Percentiles rank a stretch among this genome's conserved stretches.
phyloP scores from a whole-genome alignment of 768 basidiomycete species.

The Collybiopsis luxurians region DNA sequence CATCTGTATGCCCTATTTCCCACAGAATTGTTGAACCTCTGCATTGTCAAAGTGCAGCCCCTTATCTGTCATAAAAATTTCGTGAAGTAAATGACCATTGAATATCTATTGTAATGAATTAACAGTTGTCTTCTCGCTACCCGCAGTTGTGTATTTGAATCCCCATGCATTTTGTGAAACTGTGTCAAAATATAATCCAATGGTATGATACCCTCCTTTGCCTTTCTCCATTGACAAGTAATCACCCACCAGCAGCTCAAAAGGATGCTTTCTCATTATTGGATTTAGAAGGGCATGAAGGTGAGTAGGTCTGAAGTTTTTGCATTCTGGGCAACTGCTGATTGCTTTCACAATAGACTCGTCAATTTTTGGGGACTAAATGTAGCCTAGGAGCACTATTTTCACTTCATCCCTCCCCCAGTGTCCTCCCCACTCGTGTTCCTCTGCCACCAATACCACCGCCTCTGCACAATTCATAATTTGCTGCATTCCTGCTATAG shows the following conservation, averaged over 20 bases:
- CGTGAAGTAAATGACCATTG: slow-evolving; percentile 17
- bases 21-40: slow-evolving; percentile 26
- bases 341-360: slow-evolving; percentile 18
- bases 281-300: slow-evolving; percentile 33
- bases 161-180: slow-evolving; percentile 28
- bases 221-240: slow-evolving; percentile 31
- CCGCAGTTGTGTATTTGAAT: slow-evolving; percentile 21
- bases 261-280: slow-evolving; percentile 32
- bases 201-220: slow-evolving; percentile 25
- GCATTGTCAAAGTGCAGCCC: slow-evolving; percentile 34
- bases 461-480: slow-evolving; percentile 13
- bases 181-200: slow-evolving; percentile 27
- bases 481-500: slow-evolving; percentile 16
- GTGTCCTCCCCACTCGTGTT: slow-evolving; percentile 6
- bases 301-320: slow-evolving; percentile 27
- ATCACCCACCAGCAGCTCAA: slow-evolving; percentile 34
- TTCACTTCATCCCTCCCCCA: slow-evolving; percentile 15
- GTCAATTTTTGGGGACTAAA: slow-evolving; percentile 24
- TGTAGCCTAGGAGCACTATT: slow-evolving; percentile 17
- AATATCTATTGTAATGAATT: slow-evolving; percentile 29
- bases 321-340: slow-evolving; percentile 21
- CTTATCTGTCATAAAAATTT: no score
- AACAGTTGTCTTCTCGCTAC: no score
- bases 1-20: slow-evolving; percentile 12
- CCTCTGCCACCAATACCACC: slow-evolving; percentile 6